Evolutionary conservation across 257 asterid species (phyloP), one percentile per base, ranked within the genome.

Genomic region (Lantana camara): DNA sequence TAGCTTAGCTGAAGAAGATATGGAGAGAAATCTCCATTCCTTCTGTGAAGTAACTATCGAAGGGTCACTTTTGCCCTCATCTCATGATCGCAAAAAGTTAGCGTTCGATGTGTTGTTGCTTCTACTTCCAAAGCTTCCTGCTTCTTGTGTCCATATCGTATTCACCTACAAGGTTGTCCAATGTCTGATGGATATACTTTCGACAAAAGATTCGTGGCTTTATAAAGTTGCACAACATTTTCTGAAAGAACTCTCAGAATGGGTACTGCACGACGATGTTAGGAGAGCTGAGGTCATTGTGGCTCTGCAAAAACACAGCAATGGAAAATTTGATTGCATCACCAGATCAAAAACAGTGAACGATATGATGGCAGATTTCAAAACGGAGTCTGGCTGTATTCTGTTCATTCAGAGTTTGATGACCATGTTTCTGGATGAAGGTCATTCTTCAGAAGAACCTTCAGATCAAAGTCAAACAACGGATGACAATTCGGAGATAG

Each of bases 391-490:
- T 56, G 98, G 98, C 46, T 84, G 98, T 73, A 66, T 77, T 63
- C 71, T 80, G 53, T 83, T 90, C 59, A 79, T 88, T 69, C 87
- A 90, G 76, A 85, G 76, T 73, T 80, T 90, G 85, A 69, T 73
- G 17, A 49, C 73, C 68, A 75, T 94, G 95, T 90, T 94, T 84
- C 77, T 90, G 37, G 96, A 90, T 65, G 99, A 88, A 66, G 87
- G 84, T n/a, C 75, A 57, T 67, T 76, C 89, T 50, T 90, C 92
- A 13, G 96, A 94, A 62, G 97, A 90, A 73, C 97, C 97, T 69
- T 94, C 98, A 59, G 99, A 90, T 85, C 98, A 94, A 82, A 94
- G 96, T 74, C 96, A 90, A 72, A 94, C 99, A 49, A 88, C 96
- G 8, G 96, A 94, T 75, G 99, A 90, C 69, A 90, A 88, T 80